Base-by-base conservation (phyloP, 352 stramenopile genomes). In the Phytophthora brassicae region DNA sequence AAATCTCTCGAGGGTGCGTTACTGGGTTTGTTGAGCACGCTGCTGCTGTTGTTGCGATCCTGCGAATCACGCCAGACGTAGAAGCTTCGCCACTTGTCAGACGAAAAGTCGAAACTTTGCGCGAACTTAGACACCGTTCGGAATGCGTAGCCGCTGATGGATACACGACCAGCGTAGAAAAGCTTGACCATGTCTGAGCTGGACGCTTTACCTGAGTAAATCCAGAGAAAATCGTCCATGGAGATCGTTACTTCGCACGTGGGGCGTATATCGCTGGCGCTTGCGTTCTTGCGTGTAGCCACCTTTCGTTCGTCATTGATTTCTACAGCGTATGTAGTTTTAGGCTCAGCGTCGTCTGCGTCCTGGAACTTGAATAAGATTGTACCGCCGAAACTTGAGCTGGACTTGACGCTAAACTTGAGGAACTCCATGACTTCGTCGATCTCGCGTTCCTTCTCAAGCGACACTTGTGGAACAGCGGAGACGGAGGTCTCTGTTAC, bases 361-460 rank as follows among this genome's bases (percentile, higher is more conserved):
- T 74, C 75, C 46, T 79, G 79, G 53, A 95, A 95, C 63, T 89
- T 90, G 72, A 95, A 95, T 33, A 92, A 65, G 60, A 95, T 94
- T 51, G 80, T 89, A 53, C 86, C 86, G 26, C 75, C 63, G 53
- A 94, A 95, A 46, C 61, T 81, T 33, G 83, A 78, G 60, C 65
- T 78, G 4, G 65, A 48, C 76, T 95, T 94, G 59, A 95, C 75
- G 42, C 83, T 92, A 54, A 90, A 95, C 50, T 78, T 75, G 59
- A 95, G 66, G 57, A 93, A 95, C 44, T 90, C 76, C 86, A 95
- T 95, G 24, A 95, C 78, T 38, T 95, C 86, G 53, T 91, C 86
- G 55, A 95, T 91, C 70, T 95, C 82, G 28, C 75, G 70, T 49
- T 91, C 84, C 49, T 77, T 77, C 49, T 69, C 54, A 6, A 56